Base-by-base conservation (phyloP, 306 rosid genomes). In the Sesbania bispinosa region DNA sequence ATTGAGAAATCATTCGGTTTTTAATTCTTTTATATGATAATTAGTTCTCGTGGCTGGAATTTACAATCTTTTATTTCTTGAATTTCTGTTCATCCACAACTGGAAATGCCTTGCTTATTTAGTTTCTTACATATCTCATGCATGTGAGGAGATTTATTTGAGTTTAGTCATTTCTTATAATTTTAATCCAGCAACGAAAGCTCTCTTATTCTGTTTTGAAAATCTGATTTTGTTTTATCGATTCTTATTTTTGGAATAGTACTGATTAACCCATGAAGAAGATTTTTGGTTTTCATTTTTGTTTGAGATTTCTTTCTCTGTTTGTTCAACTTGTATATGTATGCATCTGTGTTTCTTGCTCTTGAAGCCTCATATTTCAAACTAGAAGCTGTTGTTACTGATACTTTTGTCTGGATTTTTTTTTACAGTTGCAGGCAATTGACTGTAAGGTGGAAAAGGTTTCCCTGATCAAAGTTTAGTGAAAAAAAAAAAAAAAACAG, bases 381-480 rank as follows among this genome's bases (percentile, higher is more conserved):
- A 77, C 32, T 51, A 59, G 71, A 33, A 35, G 21, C 33, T 46
- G 2, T 33, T 64, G 47, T 45, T 66, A 60, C 65, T 76, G 29
- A 14, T 62, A 45, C 8, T 33, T 81, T 3, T 54, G 68, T 36
- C n/a, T 51, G 20, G 50, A 53, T 54, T 65, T 53, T 32, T 10
- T 8, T 55, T 14, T 69, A 7, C 63, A 24, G 35, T 65, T 61
- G 13, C 86, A 67, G 74, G 71, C 15, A 47, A 33, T 54, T 43
- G 18, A 39, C 10, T 27, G 13, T 23, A 48, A 60, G 41, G 59
- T 69, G 45, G 64, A 35, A 52, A 45, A 14, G 65, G 10, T 55
- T 65, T 76, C 21, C 11, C 62, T 46, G 64, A 73, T 62, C 77
- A n/a, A 62, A 71, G 66, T 69, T 46, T 39, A 50, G 38, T 1